phyloP scores from a whole-genome alignment of 2,329 filamentous ascomycete genomes.

The Cercospora zeae-maydis region DNA sequence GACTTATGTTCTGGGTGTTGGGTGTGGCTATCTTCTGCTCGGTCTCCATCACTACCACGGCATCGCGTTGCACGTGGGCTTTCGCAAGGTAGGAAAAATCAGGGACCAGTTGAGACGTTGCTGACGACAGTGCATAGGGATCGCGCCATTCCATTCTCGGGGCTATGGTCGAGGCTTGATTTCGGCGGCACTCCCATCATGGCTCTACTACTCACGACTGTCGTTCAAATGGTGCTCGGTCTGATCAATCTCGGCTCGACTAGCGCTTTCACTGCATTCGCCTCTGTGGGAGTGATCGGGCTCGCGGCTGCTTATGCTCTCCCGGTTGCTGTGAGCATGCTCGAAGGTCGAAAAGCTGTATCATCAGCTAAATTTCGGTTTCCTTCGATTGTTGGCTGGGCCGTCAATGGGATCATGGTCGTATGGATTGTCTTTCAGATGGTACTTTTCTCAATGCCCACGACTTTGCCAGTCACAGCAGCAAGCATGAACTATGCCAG shows the following conservation, averaged over 20 bases:
- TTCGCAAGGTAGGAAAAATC: conserved; percentile 33
- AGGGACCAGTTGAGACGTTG: conserved; percentile 15
- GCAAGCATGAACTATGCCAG: conserved; percentile 56
- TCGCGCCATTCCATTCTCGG: conserved; percentile 43
- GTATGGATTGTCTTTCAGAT: conserved; percentile 32
- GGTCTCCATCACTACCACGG: conserved; percentile 52
- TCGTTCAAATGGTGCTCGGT: conserved; percentile 49
- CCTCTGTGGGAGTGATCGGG: conserved; percentile 55
- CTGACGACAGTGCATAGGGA: conserved; percentile 27
- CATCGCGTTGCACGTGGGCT: conserved; percentile 48
- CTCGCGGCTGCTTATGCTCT: conserved; percentile 56
- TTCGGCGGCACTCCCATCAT: conserved; percentile 42
- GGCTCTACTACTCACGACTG: conserved; percentile 43
- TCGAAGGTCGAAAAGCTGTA: conserved; percentile 37
- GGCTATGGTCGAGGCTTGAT: conserved; percentile 39
- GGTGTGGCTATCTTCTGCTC: conserved; percentile 53
- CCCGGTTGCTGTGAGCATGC: conserved; percentile 44
- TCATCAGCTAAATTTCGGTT: conserved; percentile 16
- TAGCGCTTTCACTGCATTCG: conserved; percentile 50
- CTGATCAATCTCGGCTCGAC: conserved; percentile 50
- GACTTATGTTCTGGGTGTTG: conserved; percentile 50
- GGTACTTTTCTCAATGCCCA: conserved; percentile 52
- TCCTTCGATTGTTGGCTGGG: conserved; percentile 35
- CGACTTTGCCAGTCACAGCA: conserved; percentile 51
- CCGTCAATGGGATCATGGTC: conserved; percentile 30